A percentile compares a stretch with the other conserved stretches of the same genome.
Conservation (phyloP, 1,139 yeast species). For the Geotrichum fermentans region DNA sequence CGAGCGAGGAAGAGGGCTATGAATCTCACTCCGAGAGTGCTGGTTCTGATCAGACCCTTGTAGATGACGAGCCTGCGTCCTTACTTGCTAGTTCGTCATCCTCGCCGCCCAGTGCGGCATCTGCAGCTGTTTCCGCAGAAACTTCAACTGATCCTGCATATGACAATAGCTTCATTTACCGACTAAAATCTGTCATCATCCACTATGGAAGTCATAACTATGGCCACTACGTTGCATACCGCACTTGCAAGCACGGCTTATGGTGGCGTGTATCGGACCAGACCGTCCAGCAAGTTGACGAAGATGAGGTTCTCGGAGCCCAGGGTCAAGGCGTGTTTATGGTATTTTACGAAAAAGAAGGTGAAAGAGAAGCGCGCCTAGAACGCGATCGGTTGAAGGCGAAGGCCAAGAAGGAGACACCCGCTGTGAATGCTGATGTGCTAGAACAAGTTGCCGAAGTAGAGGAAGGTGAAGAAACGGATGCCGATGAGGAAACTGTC, state of each 20-base stretch:
- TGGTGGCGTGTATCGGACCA: constrained; percentile 98
- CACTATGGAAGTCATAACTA: constrained; percentile 94
- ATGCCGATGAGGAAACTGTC: background rate
- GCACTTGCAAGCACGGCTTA: constrained; percentile 63
- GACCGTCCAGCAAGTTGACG: constrained; percentile 71
- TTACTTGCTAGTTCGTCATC: background rate
- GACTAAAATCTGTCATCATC: constrained; percentile 76
- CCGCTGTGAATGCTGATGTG: background rate
- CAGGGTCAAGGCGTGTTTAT: constrained; percentile 73
- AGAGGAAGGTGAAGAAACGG: background rate
- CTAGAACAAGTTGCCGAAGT: background rate
- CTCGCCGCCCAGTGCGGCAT: background rate
- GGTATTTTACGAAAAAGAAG: constrained; percentile 67
- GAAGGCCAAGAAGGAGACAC: background rate
- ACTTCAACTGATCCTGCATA: background rate
- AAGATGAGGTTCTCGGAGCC: constrained; percentile 69
- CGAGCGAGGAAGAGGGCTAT: background rate
- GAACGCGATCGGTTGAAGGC: background rate
- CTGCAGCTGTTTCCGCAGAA: background rate
- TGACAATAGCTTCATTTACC: constrained; percentile 43
- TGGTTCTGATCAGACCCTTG: constrained; percentile 1
- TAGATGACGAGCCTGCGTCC: background rate
- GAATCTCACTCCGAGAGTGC: background rate
- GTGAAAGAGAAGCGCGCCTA: constrained; percentile 2
- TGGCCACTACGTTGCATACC: constrained; percentile 88